A percentile compares a stretch with the other conserved stretches of the same genome.
Conservation (phyloP, 2,329 filamentous ascomycete genomes). For the Claviceps quebecensis region DNA sequence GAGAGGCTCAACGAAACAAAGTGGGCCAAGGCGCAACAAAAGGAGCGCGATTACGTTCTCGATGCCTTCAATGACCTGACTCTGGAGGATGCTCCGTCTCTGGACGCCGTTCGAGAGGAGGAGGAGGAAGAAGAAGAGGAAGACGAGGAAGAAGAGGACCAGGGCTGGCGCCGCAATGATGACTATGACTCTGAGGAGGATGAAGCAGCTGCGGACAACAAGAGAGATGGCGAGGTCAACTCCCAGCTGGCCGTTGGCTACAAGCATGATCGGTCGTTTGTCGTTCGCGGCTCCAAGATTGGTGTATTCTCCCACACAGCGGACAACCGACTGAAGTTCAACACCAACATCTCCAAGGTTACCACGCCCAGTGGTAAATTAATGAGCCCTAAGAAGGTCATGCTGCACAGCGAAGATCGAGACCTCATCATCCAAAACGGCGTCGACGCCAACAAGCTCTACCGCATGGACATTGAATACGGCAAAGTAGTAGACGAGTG, state of each 20-base stretch:
- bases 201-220: constrained; percentile 55
- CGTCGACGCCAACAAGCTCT: constrained; percentile 76
- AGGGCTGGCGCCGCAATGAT: constrained; percentile 55
- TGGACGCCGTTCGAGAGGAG: constrained; percentile 32
- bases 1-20: constrained; percentile 90
- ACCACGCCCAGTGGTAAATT: constrained; percentile 74
- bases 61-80: constrained; percentile 91
- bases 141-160: constrained; percentile 47
- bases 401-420: constrained; percentile 82
- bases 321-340: constrained; percentile 87
- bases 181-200: constrained; percentile 59
- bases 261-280: constrained; percentile 93
- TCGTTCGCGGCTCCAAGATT: constrained; percentile 94
- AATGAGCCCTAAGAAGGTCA: constrained; percentile 92
- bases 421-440: constrained; percentile 82
- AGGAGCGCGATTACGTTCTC: constrained; percentile 84
- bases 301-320: constrained; percentile 95
- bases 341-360: constrained; percentile 93
- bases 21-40: constrained; percentile 85
- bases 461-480: constrained; percentile 94
- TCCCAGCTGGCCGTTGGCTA: constrained; percentile 91
- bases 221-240: constrained; percentile 67
- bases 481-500: constrained; percentile 98
- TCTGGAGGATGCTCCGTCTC: constrained; percentile 59
- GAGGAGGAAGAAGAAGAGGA: constrained; percentile 43